A percentile compares a stretch with the other conserved stretches of the same genome.
phyloP scores from a whole-genome alignment of 306 rosid species.

The Betula pendula region DNA sequence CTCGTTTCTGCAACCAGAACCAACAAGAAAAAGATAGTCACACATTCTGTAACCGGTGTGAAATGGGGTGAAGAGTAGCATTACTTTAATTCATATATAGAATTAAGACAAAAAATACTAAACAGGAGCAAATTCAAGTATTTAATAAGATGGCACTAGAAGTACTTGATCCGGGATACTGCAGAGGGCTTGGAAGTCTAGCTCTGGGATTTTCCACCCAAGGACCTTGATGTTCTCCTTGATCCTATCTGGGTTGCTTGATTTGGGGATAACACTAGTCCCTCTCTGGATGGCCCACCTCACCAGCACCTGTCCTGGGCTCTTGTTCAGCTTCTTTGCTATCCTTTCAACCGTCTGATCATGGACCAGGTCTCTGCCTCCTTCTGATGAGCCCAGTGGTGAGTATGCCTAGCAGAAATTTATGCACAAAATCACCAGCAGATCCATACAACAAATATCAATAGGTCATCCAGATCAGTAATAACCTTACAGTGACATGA shows the following conservation, averaged over 20 bases:
- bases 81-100: no score
- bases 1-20: constrained; percentile 32
- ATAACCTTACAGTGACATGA: constrained; percentile 53
- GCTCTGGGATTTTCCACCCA: constrained; percentile 45
- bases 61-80: no score
- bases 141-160: background rate
- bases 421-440: background rate
- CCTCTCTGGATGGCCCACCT: constrained; percentile 59
- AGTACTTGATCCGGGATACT: constrained; percentile 37
- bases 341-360: constrained; percentile 46
- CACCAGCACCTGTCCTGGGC: constrained; percentile 52
- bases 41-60: no score
- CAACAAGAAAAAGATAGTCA: no score
- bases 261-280: constrained; percentile 57
- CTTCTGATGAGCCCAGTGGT: constrained; percentile 48
- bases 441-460: background rate
- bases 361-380: constrained; percentile 45
- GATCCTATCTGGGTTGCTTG: constrained; percentile 42
- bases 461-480: background rate
- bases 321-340: constrained; percentile 51
- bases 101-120: no score
- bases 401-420: constrained; percentile 42
- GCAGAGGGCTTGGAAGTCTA: constrained; percentile 43
- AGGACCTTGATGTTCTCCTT: constrained; percentile 46
- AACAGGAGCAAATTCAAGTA: background rate